Base-by-base conservation (phyloP, 2,329 filamentous ascomycete genomes). In the Curvularia sp. region DNA sequence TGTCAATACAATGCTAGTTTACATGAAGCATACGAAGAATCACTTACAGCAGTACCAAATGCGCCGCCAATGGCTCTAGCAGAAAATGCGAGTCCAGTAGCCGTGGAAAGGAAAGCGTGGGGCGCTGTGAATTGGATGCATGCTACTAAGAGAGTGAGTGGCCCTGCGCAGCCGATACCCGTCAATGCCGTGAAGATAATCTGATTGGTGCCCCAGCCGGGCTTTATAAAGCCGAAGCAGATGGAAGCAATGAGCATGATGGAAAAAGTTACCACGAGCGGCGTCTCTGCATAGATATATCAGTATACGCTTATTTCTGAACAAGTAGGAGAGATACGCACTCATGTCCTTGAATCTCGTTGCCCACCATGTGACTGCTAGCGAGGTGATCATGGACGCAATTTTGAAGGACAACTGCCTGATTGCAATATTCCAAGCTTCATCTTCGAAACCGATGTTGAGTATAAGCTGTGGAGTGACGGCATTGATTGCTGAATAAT, bases 401-500 rank as follows among this genome's bases (percentile, higher is more conserved):
- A 75, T 57, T 46, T 70, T 61, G 59, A 68, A 75, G 1, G 64
- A 66, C 5, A 75, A 57, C 33, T 75, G 73, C 0, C 71, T 66
- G 12, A 74, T 65, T 0, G 71, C 64, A 18, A 75, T 75, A 24
- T 65, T 58, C 73, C 72, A 75, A 1, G 70, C 53, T 18, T 71
- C 67, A 50, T 66, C 57, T 35, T 75, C 70, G n/a, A 73, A 71
- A 0, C 72, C 72, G 0, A 75, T 54, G 26, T 73, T 73, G 2
- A 75, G 63, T 12, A 75, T 67, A 15, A 75, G 64, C 42, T 75
- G 73, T 0, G 73, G 73, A 0, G 67, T 73, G 1, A 75, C 63
- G 6, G 71, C 65, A 30, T 75, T 75, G 22, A 75, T 71, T n/a
- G 73, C 73, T 0, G 68, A 72, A 42, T 75, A 75, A 58, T 85